phyloP scores from a whole-genome alignment of 2,329 filamentous ascomycete genomes.

The Pseudocercospora fijiensis region DNA sequence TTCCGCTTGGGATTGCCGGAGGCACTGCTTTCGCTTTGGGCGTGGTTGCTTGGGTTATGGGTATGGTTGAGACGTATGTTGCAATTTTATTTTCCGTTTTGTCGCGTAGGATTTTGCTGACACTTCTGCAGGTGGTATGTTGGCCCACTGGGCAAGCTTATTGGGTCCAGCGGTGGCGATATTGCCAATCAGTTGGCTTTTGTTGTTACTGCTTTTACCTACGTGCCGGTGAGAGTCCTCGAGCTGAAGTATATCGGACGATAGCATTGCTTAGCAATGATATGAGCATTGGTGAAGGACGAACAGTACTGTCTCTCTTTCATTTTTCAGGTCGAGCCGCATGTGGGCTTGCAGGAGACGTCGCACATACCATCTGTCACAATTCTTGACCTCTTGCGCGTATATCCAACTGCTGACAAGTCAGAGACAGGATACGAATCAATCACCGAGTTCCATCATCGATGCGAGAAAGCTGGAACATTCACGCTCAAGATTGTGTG shows the following conservation, averaged over 20 bases:
- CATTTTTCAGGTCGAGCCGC: not conserved
- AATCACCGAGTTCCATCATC: not conserved
- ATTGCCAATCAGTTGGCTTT: conserved; percentile 57
- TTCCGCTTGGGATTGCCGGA: conserved; percentile 47
- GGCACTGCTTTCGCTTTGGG: conserved; percentile 42
- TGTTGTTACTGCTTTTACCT: conserved; percentile 50
- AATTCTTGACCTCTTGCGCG: not conserved
- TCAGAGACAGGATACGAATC: not conserved
- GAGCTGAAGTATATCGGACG: conserved; percentile 51
- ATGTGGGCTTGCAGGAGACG: not conserved
- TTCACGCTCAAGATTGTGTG: not conserved
- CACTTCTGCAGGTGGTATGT: conserved; percentile 20
- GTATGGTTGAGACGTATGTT: conserved; percentile 48
- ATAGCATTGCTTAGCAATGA: conserved; percentile 6
- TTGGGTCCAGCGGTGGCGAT: conserved; percentile 58
- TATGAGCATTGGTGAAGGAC: not conserved
- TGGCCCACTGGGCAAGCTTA: conserved; percentile 58
- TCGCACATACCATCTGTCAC: not conserved
- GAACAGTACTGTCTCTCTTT: not conserved
- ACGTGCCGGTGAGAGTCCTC: conserved; percentile 49
- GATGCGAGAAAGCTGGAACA: not conserved
- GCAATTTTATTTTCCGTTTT: not conserved
- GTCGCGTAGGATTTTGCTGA: not conserved
- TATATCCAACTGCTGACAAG: not conserved
- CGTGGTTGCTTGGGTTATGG: conserved; percentile 52